These are phyloP conservation scores for Penicillium malachiteum DNA, from an alignment of 495 filamentous ascomycete genomes.

Conservation along the genomic window DNA sequence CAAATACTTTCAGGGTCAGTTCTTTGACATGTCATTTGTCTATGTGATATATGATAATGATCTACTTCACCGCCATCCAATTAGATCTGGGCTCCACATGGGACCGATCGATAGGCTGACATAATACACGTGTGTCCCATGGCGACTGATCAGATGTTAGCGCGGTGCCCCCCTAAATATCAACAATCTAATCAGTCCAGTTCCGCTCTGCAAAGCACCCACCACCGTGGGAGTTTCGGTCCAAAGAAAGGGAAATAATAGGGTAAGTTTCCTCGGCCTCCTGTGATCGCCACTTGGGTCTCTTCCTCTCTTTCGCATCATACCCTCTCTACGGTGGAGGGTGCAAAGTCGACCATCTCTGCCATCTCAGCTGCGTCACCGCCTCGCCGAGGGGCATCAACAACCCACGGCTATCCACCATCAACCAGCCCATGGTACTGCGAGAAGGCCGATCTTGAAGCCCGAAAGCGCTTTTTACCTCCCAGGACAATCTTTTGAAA, in stretches of 20 bases:
- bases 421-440: background rate
- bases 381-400: constrained; percentile 40
- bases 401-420: constrained; percentile 15
- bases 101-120: background rate
- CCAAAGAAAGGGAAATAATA: constrained; percentile 1
- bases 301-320: constrained; percentile 5
- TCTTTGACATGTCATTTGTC: background rate
- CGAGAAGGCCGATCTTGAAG: background rate
- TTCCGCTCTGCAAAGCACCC: constrained; percentile 24
- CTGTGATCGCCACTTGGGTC: background rate
- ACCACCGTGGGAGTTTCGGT: constrained; percentile 19
- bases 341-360: constrained; percentile 7
- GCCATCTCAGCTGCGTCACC: constrained; percentile 37
- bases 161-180: constrained; percentile 26
- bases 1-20: too few relatives aligned
- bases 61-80: background rate
- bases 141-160: constrained; percentile 1
- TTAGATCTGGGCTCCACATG: background rate
- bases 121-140: background rate
- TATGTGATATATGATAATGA: background rate
- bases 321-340: constrained; percentile 22
- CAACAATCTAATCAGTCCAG: constrained; percentile 31
- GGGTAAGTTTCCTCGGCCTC: constrained; percentile 14
- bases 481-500: constrained; percentile 12
- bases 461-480: background rate